Conservation (phyloP, 2,329 filamentous ascomycete species). For the Fusarium globosum region DNA sequence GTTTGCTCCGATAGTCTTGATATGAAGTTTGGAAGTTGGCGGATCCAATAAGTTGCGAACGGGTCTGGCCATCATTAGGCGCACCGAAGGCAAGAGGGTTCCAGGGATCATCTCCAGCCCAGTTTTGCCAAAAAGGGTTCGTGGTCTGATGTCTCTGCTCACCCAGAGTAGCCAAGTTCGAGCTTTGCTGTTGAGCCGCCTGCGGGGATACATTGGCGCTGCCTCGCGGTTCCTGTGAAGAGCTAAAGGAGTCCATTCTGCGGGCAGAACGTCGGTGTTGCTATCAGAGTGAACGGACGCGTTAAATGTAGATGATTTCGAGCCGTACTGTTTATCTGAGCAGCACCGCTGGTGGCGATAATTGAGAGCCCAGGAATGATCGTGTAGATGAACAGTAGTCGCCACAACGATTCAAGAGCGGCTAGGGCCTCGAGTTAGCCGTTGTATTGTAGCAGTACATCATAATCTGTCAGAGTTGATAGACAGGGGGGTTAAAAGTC, state of each 20-base stretch:
- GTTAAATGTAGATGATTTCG: neutral
- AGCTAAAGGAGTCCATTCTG: constrained; percentile 24
- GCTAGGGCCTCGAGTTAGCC: constrained; percentile 6
- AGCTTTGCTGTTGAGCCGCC: constrained; percentile 20
- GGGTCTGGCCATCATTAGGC: constrained; percentile 42
- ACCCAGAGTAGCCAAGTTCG: constrained; percentile 9
- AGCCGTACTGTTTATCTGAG: constrained; percentile 1
- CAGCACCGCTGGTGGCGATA: neutral
- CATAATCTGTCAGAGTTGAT: neutral
- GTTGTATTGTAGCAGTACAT: neutral
- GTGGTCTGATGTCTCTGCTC: constrained; percentile 11
- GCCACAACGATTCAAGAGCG: neutral
- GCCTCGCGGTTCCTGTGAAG: constrained; percentile 2
- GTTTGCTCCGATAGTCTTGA: constrained; percentile 42
- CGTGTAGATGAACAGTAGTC: neutral
- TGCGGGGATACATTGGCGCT: constrained; percentile 8
- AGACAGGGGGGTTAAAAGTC: neutral
- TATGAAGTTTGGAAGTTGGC: constrained; percentile 31
- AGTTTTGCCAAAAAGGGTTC: constrained; percentile 15
- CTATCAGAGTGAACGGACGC: neutral
- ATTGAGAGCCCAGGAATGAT: neutral
- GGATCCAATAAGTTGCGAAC: constrained; percentile 30
- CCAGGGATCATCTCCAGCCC: constrained; percentile 57
- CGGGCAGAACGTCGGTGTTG: neutral
- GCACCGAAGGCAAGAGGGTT: constrained; percentile 49